A percentile compares a stretch with the other conserved stretches of the same genome.
phyloP scores from a whole-genome alignment of 805 yeast genomes.

The Dipodascopsis uninucleata region DNA sequence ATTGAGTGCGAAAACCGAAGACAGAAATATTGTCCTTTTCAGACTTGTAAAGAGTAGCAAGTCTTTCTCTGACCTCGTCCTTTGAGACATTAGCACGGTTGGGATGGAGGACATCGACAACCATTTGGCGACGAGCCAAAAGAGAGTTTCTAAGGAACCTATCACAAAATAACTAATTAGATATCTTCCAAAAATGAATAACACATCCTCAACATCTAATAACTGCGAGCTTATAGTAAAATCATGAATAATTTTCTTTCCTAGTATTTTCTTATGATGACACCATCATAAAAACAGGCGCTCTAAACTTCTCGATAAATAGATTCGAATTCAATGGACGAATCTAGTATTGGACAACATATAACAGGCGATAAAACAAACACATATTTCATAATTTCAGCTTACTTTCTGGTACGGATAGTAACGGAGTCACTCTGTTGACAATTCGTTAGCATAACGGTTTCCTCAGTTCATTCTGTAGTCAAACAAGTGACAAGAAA shows the following conservation, averaged over 20 bases:
- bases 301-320: too few species aligned
- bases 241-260: too few species aligned
- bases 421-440: constrained; percentile 89
- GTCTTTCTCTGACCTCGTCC: constrained; percentile 96
- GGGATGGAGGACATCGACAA: constrained; percentile 99
- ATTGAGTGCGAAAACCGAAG: constrained; percentile 98
- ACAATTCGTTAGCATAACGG: constrained; percentile 1
- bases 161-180: too few species aligned
- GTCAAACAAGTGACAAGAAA: too few species aligned
- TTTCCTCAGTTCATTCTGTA: neutral
- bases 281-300: constrained; percentile 1
- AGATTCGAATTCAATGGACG: neutral
- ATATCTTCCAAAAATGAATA: too few species aligned
- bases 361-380: too few species aligned
- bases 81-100: constrained; percentile 98
- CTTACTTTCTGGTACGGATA: constrained; percentile 91
- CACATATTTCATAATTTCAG: too few species aligned
- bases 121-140: constrained; percentile 99
- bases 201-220: too few species aligned
- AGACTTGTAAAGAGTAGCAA: constrained; percentile 83
- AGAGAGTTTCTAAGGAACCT: constrained; percentile 95
- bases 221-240: too few species aligned
- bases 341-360: too few species aligned
- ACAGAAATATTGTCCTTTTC: constrained; percentile 94
- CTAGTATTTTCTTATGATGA: constrained; percentile 33